These are phyloP conservation scores for Chlamydomonas eustigma DNA, from an alignment of 139 green algal genomes.

Conservation along the genomic window DNA sequence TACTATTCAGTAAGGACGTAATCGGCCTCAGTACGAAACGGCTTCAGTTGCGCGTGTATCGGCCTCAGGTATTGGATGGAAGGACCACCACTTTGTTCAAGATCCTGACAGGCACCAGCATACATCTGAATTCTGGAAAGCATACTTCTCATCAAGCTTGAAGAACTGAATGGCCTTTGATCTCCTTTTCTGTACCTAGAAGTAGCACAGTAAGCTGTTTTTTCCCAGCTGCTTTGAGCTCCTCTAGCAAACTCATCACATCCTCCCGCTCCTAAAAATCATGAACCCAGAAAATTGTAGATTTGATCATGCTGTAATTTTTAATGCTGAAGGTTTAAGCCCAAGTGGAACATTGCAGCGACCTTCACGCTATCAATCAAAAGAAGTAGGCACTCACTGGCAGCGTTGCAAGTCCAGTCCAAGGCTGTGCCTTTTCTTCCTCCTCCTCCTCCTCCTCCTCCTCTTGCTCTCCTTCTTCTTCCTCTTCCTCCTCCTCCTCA, in stretches of 20 bases:
- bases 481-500: conserved; percentile 17
- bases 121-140: too few relatives aligned
- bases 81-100: too few relatives aligned
- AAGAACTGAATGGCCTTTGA: too few relatives aligned
- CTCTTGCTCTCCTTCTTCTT: conserved; percentile 16
- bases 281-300: too few relatives aligned
- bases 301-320: too few relatives aligned
- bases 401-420: conserved; percentile 30
- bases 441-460: conserved; percentile 31
- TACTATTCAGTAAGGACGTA: too few relatives aligned
- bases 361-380: neutral
- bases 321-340: too few relatives aligned
- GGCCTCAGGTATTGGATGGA: too few relatives aligned
- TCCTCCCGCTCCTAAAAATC: conserved; percentile 22
- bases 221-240: conserved; percentile 23
- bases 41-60: neutral
- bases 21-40: neutral
- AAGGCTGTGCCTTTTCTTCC: conserved; percentile 26
- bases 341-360: too few relatives aligned
- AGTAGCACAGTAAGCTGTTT: conserved; percentile 52
- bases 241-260: conserved; percentile 24
- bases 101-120: too few relatives aligned
- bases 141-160: too few relatives aligned
- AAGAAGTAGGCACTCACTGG: conserved; percentile 23
- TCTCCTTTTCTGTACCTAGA: conserved; percentile 33